A percentile compares a stretch with the other conserved stretches of the same genome.
phyloP scores from a whole-genome alignment of 768 basidiomycete species.

The Boletellus sp. region DNA sequence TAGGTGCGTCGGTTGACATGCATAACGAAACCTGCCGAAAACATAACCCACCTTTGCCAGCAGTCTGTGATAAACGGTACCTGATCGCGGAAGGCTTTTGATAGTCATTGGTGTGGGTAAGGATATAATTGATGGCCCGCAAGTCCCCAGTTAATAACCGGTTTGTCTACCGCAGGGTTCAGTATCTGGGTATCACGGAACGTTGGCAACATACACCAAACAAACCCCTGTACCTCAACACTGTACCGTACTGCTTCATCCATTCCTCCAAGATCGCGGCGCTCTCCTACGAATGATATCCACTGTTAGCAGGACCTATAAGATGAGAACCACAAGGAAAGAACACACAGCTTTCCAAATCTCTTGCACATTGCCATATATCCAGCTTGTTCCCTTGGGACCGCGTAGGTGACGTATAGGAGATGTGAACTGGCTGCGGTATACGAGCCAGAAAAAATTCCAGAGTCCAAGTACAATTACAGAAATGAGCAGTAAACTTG shows the following conservation, averaged over 20 bases:
- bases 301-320: too few species aligned
- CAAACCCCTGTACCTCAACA: background rate
- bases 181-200: too few species aligned
- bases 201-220: background rate
- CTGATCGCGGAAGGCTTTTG: background rate
- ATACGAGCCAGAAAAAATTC: background rate
- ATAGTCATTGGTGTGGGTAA: background rate
- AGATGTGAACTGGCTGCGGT: background rate
- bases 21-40: background rate
- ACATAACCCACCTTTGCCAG: background rate
- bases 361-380: background rate
- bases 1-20: background rate
- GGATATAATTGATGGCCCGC: background rate
- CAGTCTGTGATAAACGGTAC: background rate
- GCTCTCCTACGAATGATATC: background rate
- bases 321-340: too few species aligned
- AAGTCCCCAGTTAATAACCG: background rate
- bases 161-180: background rate
- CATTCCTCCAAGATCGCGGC: background rate
- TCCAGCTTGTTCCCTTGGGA: background rate
- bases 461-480: background rate
- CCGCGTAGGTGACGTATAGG: background rate
- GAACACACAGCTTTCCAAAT: background rate
- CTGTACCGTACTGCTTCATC: background rate
- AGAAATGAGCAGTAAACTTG: background rate